Evolutionary conservation across 176 grass and related monocot species (phyloP).

Genomic region (Pharus latifolius): DNA sequence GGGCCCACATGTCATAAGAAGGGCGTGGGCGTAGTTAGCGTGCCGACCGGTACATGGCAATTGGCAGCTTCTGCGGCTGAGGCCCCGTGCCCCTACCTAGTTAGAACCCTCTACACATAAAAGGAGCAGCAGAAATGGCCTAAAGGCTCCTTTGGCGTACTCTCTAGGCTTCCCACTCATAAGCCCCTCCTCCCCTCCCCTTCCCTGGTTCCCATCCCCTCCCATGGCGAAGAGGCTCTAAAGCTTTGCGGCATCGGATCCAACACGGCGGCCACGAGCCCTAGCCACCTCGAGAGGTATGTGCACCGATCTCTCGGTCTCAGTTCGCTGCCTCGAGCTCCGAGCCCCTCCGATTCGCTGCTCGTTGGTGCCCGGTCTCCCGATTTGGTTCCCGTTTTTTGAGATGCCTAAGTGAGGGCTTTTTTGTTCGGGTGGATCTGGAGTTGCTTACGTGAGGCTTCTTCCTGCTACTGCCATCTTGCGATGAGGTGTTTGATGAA

Average conservation of each 20-base stretch:
- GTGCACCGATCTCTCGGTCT: not conserved
- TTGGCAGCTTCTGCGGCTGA: not conserved
- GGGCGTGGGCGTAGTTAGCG: not conserved
- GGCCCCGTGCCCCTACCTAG: constrained; percentile 12
- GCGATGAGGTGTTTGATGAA: not conserved
- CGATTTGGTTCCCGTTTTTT: not conserved
- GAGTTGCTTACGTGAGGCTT: too few species aligned
- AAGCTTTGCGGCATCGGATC: constrained; percentile 6
- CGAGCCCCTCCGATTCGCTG: not conserved
- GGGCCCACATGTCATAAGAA: not conserved
- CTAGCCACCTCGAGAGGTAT: not conserved
- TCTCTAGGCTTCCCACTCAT: not conserved
- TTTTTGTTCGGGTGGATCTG: not conserved
- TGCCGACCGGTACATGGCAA: constrained; percentile 4
- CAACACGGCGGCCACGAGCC: constrained; percentile 1
- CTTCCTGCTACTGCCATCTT: too few species aligned
- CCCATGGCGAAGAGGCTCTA: not conserved
- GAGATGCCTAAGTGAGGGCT: not conserved
- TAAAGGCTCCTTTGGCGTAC: not conserved
- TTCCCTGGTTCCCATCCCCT: not conserved
- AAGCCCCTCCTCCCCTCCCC: not conserved
- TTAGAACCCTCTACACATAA: not conserved
- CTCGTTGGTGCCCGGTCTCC: not conserved
- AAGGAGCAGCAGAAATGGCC: not conserved
- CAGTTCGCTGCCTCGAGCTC: not conserved